Conservation (phyloP, 1,284 basidiomycete genomes). For the Apiotrichum gracile region DNA sequence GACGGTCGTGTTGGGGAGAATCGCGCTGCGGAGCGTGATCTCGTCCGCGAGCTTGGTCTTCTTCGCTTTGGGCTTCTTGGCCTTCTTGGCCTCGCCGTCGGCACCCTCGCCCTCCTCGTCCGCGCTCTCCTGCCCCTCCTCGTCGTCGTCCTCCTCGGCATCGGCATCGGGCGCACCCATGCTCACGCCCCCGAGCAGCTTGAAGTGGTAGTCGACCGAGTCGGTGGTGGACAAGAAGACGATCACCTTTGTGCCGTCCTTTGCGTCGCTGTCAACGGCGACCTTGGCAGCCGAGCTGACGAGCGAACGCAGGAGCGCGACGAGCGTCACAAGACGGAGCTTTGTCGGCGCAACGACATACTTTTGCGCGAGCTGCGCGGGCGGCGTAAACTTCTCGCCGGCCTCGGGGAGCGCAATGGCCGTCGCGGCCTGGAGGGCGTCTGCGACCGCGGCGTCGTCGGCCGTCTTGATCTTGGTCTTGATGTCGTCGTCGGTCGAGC, state of each 20-base stretch:
- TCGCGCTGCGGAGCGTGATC: constrained; percentile 60
- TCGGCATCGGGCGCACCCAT: constrained; percentile 56
- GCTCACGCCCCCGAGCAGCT: constrained; percentile 66
- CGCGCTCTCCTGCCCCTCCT: constrained; percentile 27
- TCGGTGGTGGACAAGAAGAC: constrained; percentile 97
- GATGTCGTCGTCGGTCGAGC: constrained; percentile 26
- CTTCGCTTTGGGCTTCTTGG: constrained; percentile 18
- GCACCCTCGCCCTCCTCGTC: constrained; percentile 38
- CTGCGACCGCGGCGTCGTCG: constrained; percentile 10
- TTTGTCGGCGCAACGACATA: constrained; percentile 90
- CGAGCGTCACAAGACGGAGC: constrained; percentile 80
- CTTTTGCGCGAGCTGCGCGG: constrained; percentile 90
- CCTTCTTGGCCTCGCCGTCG: constrained; percentile 10
- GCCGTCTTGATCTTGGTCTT: constrained; percentile 12
- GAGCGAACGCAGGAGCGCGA: constrained; percentile 74
- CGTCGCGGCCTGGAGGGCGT: constrained; percentile 23
- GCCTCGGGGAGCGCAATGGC: constrained; percentile 24
- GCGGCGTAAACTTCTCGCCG: constrained; percentile 72
- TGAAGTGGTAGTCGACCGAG: constrained; percentile 96
- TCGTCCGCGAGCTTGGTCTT: constrained; percentile 37
- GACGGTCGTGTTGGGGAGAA: constrained; percentile 74
- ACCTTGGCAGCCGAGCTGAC: constrained; percentile 50
- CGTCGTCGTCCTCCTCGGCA: constrained; percentile 27
- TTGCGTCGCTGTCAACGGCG: constrained; percentile 8
- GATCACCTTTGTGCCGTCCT: constrained; percentile 59